Percentiles rank a stretch among this genome's conserved stretches.
Conservation (phyloP, 345 rosid genomes). For the Kandelia obovata region DNA sequence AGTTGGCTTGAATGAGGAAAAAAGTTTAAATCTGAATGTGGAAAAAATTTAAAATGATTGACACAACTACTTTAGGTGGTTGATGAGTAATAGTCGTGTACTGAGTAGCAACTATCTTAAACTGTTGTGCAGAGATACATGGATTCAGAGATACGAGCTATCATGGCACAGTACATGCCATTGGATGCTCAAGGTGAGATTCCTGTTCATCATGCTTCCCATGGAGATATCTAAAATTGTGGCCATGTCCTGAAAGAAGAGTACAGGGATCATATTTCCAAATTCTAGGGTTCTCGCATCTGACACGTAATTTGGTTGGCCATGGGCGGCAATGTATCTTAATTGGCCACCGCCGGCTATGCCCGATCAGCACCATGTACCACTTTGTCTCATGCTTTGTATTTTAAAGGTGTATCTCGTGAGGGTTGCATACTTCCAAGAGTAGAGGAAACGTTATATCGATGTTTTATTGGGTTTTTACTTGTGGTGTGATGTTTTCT, state of each 20-base stretch:
- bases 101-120: background rate
- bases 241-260: background rate
- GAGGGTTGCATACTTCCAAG: no score
- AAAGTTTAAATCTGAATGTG: background rate
- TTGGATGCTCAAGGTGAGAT: conserved; percentile 63
- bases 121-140: conserved; percentile 61
- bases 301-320: background rate
- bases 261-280: no score
- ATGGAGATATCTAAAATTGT: conserved; percentile 35
- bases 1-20: background rate
- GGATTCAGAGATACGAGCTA: conserved; percentile 89
- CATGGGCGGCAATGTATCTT: background rate
- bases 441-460: no score
- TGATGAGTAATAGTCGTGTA: background rate
- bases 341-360: no score
- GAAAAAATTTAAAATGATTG: background rate
- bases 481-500: no score
- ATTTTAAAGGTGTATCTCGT: no score
- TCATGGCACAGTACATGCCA: conserved; percentile 98
- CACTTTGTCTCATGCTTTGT: no score
- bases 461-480: no score
- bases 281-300: background rate
- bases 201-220: conserved; percentile 42
- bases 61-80: background rate
- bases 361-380: no score